These are phyloP conservation scores for Heterobasidion annosum DNA, from an alignment of 1,284 basidiomycete species.

Conservation along the genomic window DNA sequence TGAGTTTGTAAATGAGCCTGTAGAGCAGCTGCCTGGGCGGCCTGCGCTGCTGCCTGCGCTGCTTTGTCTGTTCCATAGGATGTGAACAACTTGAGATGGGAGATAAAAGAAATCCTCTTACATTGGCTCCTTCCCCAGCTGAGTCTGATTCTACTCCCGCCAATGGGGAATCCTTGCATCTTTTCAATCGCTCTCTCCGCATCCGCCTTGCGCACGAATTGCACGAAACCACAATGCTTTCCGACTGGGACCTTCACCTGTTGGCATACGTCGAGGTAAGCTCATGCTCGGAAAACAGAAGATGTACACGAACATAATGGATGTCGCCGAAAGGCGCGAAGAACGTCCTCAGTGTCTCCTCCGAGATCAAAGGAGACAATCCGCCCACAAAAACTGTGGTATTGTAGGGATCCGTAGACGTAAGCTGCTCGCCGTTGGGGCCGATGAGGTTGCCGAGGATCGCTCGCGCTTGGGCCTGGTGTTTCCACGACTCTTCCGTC, in stretches of 20 bases:
- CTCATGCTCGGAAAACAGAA: not conserved
- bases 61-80: conserved; percentile 56
- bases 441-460: conserved; percentile 74
- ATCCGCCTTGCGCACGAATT: conserved; percentile 87
- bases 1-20: conserved; percentile 40
- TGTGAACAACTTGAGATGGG: conserved; percentile 1
- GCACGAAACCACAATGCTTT: conserved; percentile 94
- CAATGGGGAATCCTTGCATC: conserved; percentile 94
- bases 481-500: conserved; percentile 73
- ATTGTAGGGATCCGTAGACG: conserved; percentile 83
- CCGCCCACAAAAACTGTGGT: conserved; percentile 92
- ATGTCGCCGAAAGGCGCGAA: conserved; percentile 89
- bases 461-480: conserved; percentile 70
- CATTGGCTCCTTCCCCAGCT: conserved; percentile 93
- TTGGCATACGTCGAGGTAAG: conserved; percentile 7
- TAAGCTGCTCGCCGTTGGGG: conserved; percentile 76
- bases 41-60: conserved; percentile 78
- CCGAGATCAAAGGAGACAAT: conserved; percentile 75
- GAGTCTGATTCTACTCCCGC: conserved; percentile 81
- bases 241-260: conserved; percentile 93
- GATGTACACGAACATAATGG: conserved; percentile 55
- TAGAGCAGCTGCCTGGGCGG: conserved; percentile 63
- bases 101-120: conserved; percentile 26
- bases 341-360: conserved; percentile 82
- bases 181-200: conserved; percentile 90